Conservation (phyloP, 768 basidiomycete species). For the Thelephora aurantiotincta region DNA sequence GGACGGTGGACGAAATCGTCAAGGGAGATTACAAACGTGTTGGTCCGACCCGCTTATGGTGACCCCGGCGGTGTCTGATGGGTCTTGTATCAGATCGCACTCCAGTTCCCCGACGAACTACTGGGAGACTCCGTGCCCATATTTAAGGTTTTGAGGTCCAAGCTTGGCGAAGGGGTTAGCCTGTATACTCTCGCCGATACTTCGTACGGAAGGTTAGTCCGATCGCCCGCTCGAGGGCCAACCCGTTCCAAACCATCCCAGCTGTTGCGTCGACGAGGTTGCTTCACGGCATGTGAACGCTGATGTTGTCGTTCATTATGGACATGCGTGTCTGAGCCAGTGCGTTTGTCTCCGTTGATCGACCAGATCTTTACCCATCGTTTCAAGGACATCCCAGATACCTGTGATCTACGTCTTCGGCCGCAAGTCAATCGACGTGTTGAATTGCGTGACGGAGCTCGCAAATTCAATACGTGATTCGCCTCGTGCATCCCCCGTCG, state of each 20-base stretch:
- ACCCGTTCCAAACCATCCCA: constrained; percentile 13
- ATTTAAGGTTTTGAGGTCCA: constrained; percentile 47
- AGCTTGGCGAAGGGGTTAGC: constrained; percentile 33
- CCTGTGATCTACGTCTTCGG: constrained; percentile 91
- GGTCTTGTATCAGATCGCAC: constrained; percentile 41
- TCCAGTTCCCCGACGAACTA: constrained; percentile 95
- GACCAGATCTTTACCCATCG: not conserved
- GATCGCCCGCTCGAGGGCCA: no score
- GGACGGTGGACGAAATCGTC: constrained; percentile 47
- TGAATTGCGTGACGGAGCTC: constrained; percentile 32
- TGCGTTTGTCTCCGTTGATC: constrained; percentile 24
- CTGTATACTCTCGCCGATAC: constrained; percentile 94
- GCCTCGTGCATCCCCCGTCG: not conserved
- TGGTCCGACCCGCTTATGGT: constrained; percentile 10
- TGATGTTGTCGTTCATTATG: constrained; percentile 87
- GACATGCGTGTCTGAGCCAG: constrained; percentile 92
- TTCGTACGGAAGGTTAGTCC: constrained; percentile 80
- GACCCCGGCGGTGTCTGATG: not conserved
- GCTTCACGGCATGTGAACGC: constrained; percentile 90
- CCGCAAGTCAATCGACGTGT: constrained; percentile 46
- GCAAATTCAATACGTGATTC: constrained; percentile 17
- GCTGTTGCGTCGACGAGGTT: constrained; percentile 95
- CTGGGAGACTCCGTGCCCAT: constrained; percentile 78
- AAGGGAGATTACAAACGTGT: constrained; percentile 60
- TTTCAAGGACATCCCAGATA: constrained; percentile 61